These are phyloP conservation scores for Ophiosphaerella narmari DNA, from an alignment of 2,329 filamentous ascomycete species.

Conservation along the genomic window DNA sequence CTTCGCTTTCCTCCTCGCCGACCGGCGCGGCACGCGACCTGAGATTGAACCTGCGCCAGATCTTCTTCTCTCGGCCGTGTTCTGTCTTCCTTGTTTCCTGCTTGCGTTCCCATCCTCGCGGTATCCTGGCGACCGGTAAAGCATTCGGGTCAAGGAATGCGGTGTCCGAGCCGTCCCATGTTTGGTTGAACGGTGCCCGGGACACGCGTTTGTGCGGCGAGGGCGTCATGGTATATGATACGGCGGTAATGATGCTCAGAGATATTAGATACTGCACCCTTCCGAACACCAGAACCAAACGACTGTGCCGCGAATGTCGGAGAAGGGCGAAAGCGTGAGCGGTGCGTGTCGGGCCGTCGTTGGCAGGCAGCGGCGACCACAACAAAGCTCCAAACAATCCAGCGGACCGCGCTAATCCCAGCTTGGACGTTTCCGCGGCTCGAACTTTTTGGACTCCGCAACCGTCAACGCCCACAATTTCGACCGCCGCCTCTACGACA, in stretches of 20 bases:
- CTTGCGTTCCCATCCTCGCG: conserved; percentile 56
- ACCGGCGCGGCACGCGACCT: conserved; percentile 30
- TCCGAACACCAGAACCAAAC: conserved; percentile 3
- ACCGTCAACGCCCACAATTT: neutral
- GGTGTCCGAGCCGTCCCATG: conserved; percentile 50
- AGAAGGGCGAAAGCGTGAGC: conserved; percentile 3
- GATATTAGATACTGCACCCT: conserved; percentile 17
- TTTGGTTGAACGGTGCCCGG: conserved; percentile 35
- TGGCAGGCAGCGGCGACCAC: conserved; percentile 13
- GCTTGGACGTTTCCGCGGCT: conserved; percentile 9
- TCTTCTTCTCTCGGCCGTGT: conserved; percentile 49
- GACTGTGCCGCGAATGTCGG: neutral
- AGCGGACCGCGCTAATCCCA: conserved; percentile 14
- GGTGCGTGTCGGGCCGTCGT: conserved; percentile 12
- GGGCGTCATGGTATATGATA: conserved; percentile 28
- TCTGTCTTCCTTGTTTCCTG: conserved; percentile 47
- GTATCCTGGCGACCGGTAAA: conserved; percentile 49
- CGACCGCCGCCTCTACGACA: neutral
- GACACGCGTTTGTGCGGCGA: conserved; percentile 38
- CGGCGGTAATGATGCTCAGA: conserved; percentile 8
- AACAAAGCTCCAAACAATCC: conserved; percentile 18
- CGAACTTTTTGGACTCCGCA: conserved; percentile 20
- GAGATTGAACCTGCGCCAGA: conserved; percentile 52
- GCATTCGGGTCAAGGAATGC: conserved; percentile 48
- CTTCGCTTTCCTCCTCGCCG: conserved; percentile 21